phyloP scores from a whole-genome alignment of 2,329 filamentous ascomycete genomes.

The Diaporthe ampelina region DNA sequence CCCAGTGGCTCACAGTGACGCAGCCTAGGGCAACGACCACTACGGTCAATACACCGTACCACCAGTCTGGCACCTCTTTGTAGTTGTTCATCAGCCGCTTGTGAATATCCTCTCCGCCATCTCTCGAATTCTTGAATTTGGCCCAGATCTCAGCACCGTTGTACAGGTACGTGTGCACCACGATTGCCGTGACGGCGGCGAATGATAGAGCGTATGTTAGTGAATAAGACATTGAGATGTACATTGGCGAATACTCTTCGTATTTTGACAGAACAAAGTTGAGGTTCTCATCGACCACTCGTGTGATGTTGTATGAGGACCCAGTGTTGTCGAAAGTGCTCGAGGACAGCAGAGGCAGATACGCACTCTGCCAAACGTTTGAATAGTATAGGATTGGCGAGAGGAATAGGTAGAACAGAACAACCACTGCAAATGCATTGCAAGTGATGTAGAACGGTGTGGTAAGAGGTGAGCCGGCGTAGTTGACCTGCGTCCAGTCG shows the following conservation, averaged over 20 bases:
- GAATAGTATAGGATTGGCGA: constrained; percentile 51
- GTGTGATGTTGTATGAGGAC: constrained; percentile 48
- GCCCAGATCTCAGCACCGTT: constrained; percentile 52
- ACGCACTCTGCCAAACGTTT: constrained; percentile 51
- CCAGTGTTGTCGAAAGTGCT: constrained; percentile 52
- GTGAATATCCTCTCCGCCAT: constrained; percentile 54
- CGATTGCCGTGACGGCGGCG: constrained; percentile 51
- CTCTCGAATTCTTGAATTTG: constrained; percentile 48
- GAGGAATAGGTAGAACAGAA: constrained; percentile 50
- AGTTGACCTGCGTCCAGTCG: constrained; percentile 52
- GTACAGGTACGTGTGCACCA: constrained; percentile 52
- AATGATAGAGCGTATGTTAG: constrained; percentile 54
- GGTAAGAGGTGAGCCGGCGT: constrained; percentile 48
- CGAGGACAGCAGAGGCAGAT: constrained; percentile 50
- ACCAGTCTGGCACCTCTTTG: constrained; percentile 55
- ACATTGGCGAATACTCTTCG: constrained; percentile 53
- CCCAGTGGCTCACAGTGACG: constrained; percentile 46
- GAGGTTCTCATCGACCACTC: constrained; percentile 47
- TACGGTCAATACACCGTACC: constrained; percentile 53
- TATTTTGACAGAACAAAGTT: constrained; percentile 50
- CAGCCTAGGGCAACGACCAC: constrained; percentile 52
- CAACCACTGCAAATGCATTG: constrained; percentile 48
- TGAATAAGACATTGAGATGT: constrained; percentile 53
- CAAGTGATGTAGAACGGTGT: constrained; percentile 51
- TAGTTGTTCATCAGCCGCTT: constrained; percentile 54